Evolutionary conservation across 176 grass and related monocot species (phyloP), one percentile per base, ranked within the genome.

Genomic region (Aechmea fasciata): DNA sequence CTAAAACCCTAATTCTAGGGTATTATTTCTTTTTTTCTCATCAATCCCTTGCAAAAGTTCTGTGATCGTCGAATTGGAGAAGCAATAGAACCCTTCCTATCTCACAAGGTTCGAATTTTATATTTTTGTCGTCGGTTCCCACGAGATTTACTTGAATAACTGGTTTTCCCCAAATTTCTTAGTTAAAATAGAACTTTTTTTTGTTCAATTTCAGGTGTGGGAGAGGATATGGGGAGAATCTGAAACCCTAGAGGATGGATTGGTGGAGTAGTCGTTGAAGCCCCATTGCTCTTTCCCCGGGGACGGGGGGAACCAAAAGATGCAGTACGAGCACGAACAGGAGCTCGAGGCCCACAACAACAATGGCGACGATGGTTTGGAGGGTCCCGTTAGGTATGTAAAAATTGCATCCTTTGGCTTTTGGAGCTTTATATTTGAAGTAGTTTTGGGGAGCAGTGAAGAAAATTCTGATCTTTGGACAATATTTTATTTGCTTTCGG

Each of bases 281-380:
- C 28, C 65, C 26, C 65, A 49, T 47, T 12, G 49, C 48, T 26
- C 65, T n/a, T 47, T n/a, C 11, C 29, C 29, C 65, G 1, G 65
- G 11, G 65, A 13, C 65, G 33, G 28, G 13, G 3, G 33, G 14
- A 33, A 74, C 10, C 13, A 67, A 54, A 54, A 73, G 63, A 91
- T 91, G 88, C 50, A 91, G 72, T 88, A 79, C 82, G 89, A 88
- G 51, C 79, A 72, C 13, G 76, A 69, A 1, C 69, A 64, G 25
- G 79, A 63, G 23, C 19, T 62, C 23, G 76, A 67, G 29, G 74
- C 52, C 15, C 76, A 69, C n/a, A 66, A 52, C 7, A 72, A 11
- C 1, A 66, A 88, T 47, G 85, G 62, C 14, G 79, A 85, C 65
- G 82, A 51, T 70, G 77, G 51, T 11, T 67, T 78, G 65, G 82